Evolutionary conservation across 2,329 filamentous ascomycete species (phyloP), one percentile per base, ranked within the genome.

Genomic region (Ophiosphaerella herpotricha): DNA sequence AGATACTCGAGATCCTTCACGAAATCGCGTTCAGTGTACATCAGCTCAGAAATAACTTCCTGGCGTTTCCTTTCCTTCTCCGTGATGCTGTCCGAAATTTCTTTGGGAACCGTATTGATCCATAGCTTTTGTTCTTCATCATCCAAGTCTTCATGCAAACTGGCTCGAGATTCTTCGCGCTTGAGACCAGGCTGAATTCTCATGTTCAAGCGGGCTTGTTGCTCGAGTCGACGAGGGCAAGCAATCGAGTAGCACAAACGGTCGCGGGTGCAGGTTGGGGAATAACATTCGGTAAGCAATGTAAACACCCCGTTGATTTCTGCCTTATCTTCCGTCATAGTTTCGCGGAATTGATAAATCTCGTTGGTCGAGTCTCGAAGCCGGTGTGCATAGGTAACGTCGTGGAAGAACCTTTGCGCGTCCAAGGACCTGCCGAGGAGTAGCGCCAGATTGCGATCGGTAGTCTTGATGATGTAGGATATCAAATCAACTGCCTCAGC

Each of bases 1-100:
- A 99, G 80, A 70, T 99, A 99, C 74, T 99, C 94, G 64, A 99
- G 80, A 74, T 99, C 94, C 78, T 99, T 99, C 70, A 99, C 94
- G 66, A 99, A 99, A 76, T 99, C 94, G 62, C 94, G 85, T 73
- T 99, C 94, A 0, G 94, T 99, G 76, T 99, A 99, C 85, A 95
- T 97, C 55, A 97, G 87, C 73, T 99, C 94, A 5, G 93, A 97
- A 52, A 99, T 97, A 62, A 99, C 90, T 70, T 99, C 94, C 71
- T 99, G 94, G 38, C 94, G 85, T 78, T 97, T 97, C 85, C 96
- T 95, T 74, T 99, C 94, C 60, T 84, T 85, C 61, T 99, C 94
- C 42, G 86, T 86, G 26, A 97, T 87, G 67, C 87, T 90, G 62
- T 97, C 92, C 0, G 92, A 91, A 49, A 99, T 81, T 72, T 97